Percentiles rank a stretch among this genome's conserved stretches.
phyloP scores from a whole-genome alignment of 768 basidiomycete genomes.

The Suillus plorans region DNA sequence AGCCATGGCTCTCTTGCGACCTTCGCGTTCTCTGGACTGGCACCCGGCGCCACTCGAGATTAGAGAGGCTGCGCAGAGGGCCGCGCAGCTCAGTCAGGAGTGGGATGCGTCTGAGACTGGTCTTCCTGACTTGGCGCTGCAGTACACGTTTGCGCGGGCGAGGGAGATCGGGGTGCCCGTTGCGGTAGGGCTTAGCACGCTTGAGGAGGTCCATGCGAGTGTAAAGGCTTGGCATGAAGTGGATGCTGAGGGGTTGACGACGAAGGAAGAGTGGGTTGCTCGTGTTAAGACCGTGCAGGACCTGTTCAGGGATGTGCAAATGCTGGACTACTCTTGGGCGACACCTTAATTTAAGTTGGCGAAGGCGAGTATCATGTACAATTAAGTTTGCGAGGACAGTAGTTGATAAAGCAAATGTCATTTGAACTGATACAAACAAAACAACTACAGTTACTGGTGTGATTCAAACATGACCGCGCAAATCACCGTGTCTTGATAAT shows the following conservation, averaged over 20 bases:
- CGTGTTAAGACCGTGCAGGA: conserved; percentile 34
- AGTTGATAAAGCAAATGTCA: background rate
- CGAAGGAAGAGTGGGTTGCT: conserved; percentile 45
- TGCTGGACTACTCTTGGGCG: conserved; percentile 72
- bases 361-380: background rate
- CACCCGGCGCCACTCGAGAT: conserved; percentile 68
- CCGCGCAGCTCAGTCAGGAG: conserved; percentile 29
- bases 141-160: conserved; percentile 61
- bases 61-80: conserved; percentile 41
- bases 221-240: conserved; percentile 67
- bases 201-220: conserved; percentile 72
- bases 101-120: conserved; percentile 37
- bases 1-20: conserved; percentile 77
- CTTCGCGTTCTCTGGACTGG: conserved; percentile 55
- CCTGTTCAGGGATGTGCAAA: conserved; percentile 46
- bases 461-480: background rate
- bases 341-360: conserved; percentile 28
- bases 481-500: conserved; percentile 84
- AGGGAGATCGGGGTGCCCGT: conserved; percentile 51
- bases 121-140: conserved; percentile 68
- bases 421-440: background rate
- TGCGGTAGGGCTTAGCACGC: conserved; percentile 71
- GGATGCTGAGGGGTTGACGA: conserved; percentile 34
- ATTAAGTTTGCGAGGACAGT: background rate
- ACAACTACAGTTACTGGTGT: background rate